Evolutionary conservation across 805 yeast genomes (phyloP).

Genomic region (Spathaspora arborariae): DNA sequence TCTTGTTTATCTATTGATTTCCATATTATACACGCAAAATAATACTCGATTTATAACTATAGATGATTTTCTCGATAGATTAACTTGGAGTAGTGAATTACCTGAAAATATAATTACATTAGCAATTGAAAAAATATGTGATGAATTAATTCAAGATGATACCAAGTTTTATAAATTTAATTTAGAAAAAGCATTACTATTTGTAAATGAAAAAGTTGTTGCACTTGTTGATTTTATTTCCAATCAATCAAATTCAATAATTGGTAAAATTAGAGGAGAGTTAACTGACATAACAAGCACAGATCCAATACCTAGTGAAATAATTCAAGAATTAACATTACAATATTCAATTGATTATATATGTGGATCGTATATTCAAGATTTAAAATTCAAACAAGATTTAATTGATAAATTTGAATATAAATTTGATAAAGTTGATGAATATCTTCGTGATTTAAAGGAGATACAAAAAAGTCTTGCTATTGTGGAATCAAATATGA

Average conservation of each 20-base stretch:
- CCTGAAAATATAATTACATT: slow-evolving; percentile 19
- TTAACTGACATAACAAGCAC: slow-evolving; percentile 16
- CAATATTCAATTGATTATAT: slow-evolving; percentile 46
- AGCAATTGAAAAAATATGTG: slow-evolving; percentile 27
- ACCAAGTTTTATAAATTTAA: slow-evolving; percentile 41
- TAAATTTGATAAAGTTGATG: slow-evolving; percentile 19
- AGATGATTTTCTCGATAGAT: slow-evolving; percentile 43
- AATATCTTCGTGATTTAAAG: slow-evolving; percentile 13
- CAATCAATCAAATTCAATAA: slow-evolving; percentile 13
- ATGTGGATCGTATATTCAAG: slow-evolving; percentile 38
- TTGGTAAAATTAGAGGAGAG: slow-evolving; percentile 16
- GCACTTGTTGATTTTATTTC: slow-evolving; percentile 15
- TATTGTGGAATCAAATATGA: slow-evolving; percentile 25
- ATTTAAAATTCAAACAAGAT: slow-evolving; percentile 18
- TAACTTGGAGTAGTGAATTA: slow-evolving; percentile 23
- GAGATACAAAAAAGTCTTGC: slow-evolving; percentile 18
- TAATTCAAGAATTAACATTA: slow-evolving; percentile 19
- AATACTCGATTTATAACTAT: slow-evolving; percentile 30
- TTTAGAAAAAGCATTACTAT: slow-evolving; percentile 30
- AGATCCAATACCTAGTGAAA: slow-evolving; percentile 12
- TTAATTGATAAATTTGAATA: slow-evolving; percentile 13
- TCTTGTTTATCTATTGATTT: slow-evolving; percentile 35
- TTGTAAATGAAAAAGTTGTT: slow-evolving; percentile 35
- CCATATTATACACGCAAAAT: slow-evolving; percentile 24
- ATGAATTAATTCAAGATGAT: slow-evolving; percentile 27